Evolutionary conservation across 768 basidiomycete species (phyloP).

Genomic region (Cystofilobasidium ferigula): DNA sequence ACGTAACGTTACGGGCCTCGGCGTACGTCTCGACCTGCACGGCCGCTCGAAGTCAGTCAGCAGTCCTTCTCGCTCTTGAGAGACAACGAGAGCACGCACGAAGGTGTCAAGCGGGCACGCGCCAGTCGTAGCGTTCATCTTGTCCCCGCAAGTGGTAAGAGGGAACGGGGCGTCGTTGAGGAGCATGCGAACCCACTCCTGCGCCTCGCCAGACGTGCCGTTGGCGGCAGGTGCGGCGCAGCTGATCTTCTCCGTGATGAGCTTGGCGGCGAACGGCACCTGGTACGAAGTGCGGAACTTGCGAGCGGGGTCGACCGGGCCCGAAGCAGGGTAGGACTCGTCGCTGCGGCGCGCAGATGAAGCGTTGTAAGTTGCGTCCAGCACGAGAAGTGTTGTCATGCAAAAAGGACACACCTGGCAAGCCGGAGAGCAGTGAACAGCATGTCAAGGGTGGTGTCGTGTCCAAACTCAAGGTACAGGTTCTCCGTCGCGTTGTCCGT

Average conservation of each 20-base stretch:
- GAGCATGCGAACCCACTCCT: conserved; percentile 40
- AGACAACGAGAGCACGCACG: conserved; percentile 32
- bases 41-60: background rate
- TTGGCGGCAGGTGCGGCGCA: conserved; percentile 8
- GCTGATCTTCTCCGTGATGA: conserved; percentile 31
- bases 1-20: conserved; percentile 2
- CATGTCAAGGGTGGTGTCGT: conserved; percentile 42
- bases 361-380: background rate
- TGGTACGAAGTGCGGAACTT: conserved; percentile 41
- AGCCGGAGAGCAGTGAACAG: conserved; percentile 41
- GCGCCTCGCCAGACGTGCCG: background rate
- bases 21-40: conserved; percentile 10
- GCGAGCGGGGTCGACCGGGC: conserved; percentile 34
- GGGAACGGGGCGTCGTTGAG: conserved; percentile 43
- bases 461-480: conserved; percentile 44
- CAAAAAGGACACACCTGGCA: conserved; percentile 39
- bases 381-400: background rate
- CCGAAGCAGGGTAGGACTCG: conserved; percentile 30
- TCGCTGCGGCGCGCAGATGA: conserved; percentile 34
- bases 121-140: conserved; percentile 37
- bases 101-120: conserved; percentile 41
- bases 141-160: conserved; percentile 37
- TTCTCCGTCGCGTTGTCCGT: conserved; percentile 35
- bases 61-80: conserved; percentile 3
- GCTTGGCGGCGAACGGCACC: conserved; percentile 43